Evolutionary conservation across 768 basidiomycete genomes (phyloP), one percentile per base, ranked within the genome.

Genomic region (Collybiopsis confluens): DNA sequence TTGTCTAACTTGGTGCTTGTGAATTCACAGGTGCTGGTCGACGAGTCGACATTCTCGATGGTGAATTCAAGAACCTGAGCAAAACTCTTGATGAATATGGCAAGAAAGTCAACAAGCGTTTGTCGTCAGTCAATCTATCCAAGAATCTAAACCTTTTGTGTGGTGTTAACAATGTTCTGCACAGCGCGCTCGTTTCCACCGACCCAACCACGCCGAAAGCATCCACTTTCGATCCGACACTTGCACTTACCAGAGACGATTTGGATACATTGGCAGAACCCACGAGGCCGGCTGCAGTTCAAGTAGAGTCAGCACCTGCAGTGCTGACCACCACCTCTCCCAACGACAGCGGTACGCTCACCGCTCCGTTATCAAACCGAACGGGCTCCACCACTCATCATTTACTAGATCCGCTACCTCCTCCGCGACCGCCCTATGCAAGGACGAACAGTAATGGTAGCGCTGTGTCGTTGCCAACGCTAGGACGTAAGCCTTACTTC

Each of bases 11-110:
- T 16, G 38, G 26, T 18, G 37, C 26, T n/a, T 35, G 40, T 43
- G 37, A 21, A 40, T 40, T 52, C n/a, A n/a, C n/a, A 52, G 50
- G 50, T 52, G 24, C 50, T 30, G 50, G 50, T 24, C 52, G 52
- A 45, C 41, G 52, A 33, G 10, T 20, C 16, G 52, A 53, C 42
- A 53, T 53, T 16, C 43, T 53, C 27, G 52, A 53, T 18, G 52
- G 41, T 15, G 52, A 53, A 27, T 53, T 53, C 52, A 53, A 53
- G 42, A 53, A 30, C 16, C 20, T 53, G 21, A 35, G 23, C 43
- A 45, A 53, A 36, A 20, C 42, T 21, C 21, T 53, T n/a, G 52
- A 53, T 24, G 41, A 53, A 33, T 40, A 53, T 20, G 38, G 41
- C 43, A 53, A 53, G 40, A 53, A 53, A 37, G 43, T 26, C 41